phyloP scores from a whole-genome alignment of 2,329 filamentous ascomycete genomes.

The Polytolypa hystricis region DNA sequence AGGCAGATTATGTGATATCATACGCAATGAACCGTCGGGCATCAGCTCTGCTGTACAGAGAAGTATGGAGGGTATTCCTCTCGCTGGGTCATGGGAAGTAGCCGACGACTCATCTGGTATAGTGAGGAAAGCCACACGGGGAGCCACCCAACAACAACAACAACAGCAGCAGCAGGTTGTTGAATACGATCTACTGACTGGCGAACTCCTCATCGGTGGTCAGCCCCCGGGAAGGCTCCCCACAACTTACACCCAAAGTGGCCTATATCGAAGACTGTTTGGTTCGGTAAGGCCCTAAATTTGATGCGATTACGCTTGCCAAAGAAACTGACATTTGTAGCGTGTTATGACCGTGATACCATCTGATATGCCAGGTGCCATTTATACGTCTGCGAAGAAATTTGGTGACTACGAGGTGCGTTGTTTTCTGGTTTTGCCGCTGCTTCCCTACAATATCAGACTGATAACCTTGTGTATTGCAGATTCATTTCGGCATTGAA shows the following conservation, averaged over 20 bases:
- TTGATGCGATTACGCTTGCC: constrained; percentile 5
- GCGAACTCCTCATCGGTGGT: constrained; percentile 23
- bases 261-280: constrained; percentile 17
- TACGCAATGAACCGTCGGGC: constrained; percentile 9
- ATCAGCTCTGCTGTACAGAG: constrained; percentile 17
- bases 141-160: constrained; percentile 1
- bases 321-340: constrained; percentile 8
- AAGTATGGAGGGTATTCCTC: constrained; percentile 19
- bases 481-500: constrained; percentile 15
- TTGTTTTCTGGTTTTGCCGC: neutral
- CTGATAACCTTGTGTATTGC: constrained; percentile 5
- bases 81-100: constrained; percentile 16
- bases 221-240: constrained; percentile 20
- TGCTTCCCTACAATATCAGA: too few species aligned
- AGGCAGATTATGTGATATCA: constrained; percentile 9
- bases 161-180: constrained; percentile 10
- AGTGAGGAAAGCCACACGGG: too few species aligned
- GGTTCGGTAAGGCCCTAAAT: constrained; percentile 14
- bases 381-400: constrained; percentile 21
- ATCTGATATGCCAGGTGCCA: constrained; percentile 24
- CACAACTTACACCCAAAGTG: constrained; percentile 13
- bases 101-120: constrained; percentile 12
- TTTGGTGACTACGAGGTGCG: constrained; percentile 18
- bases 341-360: constrained; percentile 23
- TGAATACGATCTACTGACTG: constrained; percentile 22